Conservation (phyloP, 2,329 filamentous ascomycete species). For the Diatrype stigma region DNA sequence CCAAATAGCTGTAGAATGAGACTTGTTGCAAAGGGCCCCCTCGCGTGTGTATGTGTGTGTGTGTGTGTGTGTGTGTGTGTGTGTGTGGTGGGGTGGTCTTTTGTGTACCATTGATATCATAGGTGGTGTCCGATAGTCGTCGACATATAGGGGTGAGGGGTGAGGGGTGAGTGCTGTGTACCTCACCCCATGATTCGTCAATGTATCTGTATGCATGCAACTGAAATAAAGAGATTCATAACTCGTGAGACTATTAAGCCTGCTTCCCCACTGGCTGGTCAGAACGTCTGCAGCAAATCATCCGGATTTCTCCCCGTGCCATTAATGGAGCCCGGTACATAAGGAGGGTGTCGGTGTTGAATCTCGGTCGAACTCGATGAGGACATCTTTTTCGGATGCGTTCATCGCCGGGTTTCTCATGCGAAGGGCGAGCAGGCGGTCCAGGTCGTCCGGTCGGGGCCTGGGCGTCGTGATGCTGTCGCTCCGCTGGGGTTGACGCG, state of each 20-base stretch:
- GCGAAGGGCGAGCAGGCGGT: slow-evolving; percentile 15
- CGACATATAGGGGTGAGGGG: neutral
- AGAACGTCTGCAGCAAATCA: slow-evolving; percentile 11
- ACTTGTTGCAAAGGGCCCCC: no score
- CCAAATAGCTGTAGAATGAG: neutral
- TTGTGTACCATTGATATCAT: no score
- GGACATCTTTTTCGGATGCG: slow-evolving; percentile 21
- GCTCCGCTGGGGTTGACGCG: slow-evolving; percentile 36
- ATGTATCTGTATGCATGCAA: no score
- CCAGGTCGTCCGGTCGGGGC: slow-evolving; percentile 27
- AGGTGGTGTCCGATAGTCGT: neutral
- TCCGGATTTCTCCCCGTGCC: slow-evolving; percentile 7
- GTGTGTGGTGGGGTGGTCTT: no score
- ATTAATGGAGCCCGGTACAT: slow-evolving; percentile 15
- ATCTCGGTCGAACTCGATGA: slow-evolving; percentile 13
- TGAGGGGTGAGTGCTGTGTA: slow-evolving; percentile 4
- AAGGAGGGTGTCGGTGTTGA: slow-evolving; percentile 14
- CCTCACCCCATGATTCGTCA: neutral
- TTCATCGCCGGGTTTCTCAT: slow-evolving; percentile 8
- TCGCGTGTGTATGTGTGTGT: no score
- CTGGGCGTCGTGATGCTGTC: slow-evolving; percentile 31
- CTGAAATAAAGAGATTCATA: neutral
- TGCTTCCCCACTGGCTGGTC: slow-evolving; percentile 4
- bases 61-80: no score
- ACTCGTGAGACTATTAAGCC: neutral